Evolutionary conservation across 306 rosid genomes (phyloP), one percentile per base, ranked within the genome.

Genomic region (Dryas drummondii): DNA sequence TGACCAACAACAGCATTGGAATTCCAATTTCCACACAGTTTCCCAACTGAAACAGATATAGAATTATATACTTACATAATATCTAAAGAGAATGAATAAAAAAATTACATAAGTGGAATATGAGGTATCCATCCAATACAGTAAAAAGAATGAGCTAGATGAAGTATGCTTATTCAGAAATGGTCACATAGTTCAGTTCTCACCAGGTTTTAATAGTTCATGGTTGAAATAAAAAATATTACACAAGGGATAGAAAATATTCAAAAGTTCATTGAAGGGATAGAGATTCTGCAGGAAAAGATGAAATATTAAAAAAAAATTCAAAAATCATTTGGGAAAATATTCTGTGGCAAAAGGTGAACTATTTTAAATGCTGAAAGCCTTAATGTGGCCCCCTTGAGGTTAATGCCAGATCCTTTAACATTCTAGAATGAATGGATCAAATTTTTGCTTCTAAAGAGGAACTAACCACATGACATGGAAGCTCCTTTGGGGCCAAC

Each of bases 1-100:
- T 81, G 62, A 94, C 88, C 83, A 94, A 76, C 75, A 94, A 59
- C 83, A 94, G 87, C 96, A 85, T 92, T 10, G 97, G 98, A 79
- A 94, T 63, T 51, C 97, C 98, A 75, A 94, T 88, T 87, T 94
- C 98, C 66, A 94, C 93, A 48, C 98, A 94, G 74, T 85, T 84
- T 22, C 98, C 98, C 81, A 94, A 59, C 98, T 94, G 97, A 83
- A 78, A 83, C 78, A 76, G 61, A 80, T 26, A 69, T 6, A 52
- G 68, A 57, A 15, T 32, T 4, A 70, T 27, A 44, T 53, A 68
- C 27, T 55, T 63, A 47, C 8, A 44, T 59, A 65, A 66, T 48
- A 40, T 53, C 42, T 26, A 61, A 58, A 55, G 53, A 37, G 22
- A 65, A 68, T 46, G 52, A 58, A 17, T 5, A 56, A 14, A 60